Conservation (phyloP, 202 grass and related monocot species). For the Digitaria exilis region DNA sequence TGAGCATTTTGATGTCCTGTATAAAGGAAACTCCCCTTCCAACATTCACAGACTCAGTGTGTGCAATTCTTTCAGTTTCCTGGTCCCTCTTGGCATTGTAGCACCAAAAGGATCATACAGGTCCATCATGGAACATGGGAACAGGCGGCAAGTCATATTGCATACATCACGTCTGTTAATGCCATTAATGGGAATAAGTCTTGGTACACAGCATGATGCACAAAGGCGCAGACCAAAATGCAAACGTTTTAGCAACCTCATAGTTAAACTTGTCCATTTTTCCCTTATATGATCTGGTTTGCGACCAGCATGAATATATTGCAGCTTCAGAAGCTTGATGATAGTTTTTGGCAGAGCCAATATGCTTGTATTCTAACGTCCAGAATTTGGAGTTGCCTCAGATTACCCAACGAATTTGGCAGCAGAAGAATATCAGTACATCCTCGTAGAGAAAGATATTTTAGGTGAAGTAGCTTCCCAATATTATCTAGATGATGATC, state of each 20-base stretch:
- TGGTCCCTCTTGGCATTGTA: not conserved
- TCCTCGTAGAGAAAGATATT: constrained; percentile 26
- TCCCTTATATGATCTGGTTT: fast-evolving
- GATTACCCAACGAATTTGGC: constrained; percentile 7
- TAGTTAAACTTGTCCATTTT: not conserved
- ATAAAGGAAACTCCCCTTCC: fast-evolving
- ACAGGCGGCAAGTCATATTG: constrained; percentile 1
- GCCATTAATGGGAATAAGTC: too few species aligned
- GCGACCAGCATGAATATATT: not conserved
- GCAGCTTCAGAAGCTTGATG: constrained; percentile 44
- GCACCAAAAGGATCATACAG: not conserved
- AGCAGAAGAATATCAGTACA: fast-evolving
- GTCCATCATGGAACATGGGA: not conserved
- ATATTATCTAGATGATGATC: constrained; percentile 23
- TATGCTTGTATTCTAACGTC: not conserved
- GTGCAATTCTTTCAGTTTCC: not conserved
- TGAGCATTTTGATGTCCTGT: not conserved
- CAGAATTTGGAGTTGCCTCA: constrained; percentile 23
- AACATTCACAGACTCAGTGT: not conserved
- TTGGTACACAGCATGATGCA: not conserved
- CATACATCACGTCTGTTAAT: not conserved
- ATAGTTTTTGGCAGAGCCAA: constrained; percentile 7
- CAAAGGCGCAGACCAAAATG: not conserved
- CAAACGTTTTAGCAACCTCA: too few species aligned
- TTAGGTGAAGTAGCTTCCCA: constrained; percentile 19